A percentile compares a stretch with the other conserved stretches of the same genome.
phyloP scores from a whole-genome alignment of 305 asterid species.

The Solanum hybrid region DNA sequence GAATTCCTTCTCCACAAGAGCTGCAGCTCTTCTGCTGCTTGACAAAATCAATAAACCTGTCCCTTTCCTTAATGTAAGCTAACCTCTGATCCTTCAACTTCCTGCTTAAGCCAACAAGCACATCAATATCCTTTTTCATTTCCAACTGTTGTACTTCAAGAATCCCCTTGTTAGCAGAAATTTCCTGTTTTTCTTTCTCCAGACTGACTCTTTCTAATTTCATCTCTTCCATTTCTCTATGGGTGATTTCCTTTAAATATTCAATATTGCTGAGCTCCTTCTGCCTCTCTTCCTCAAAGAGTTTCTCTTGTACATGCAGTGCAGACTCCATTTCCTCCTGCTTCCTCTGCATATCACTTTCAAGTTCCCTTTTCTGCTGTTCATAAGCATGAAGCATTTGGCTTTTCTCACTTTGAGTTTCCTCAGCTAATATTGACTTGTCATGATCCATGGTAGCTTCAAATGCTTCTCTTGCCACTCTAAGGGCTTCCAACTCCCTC shows the following conservation, averaged over 20 bases:
- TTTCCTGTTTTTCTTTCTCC: slow-evolving; percentile 71
- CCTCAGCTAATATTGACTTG: slow-evolving; percentile 52
- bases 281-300: slow-evolving; percentile 59
- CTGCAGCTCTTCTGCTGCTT: slow-evolving; percentile 70
- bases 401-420: slow-evolving; percentile 41
- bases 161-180: slow-evolving; percentile 59
- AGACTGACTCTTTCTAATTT: slow-evolving; percentile 44
- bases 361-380: slow-evolving; percentile 62
- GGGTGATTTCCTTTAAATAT: slow-evolving; percentile 57
- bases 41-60: slow-evolving; percentile 57
- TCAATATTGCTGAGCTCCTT: slow-evolving; percentile 52
- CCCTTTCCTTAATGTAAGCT: slow-evolving; percentile 72
- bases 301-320: slow-evolving; percentile 45
- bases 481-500: slow-evolving; percentile 73
- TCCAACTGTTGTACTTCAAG: slow-evolving; percentile 67
- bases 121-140: slow-evolving; percentile 81
- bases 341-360: slow-evolving; percentile 45
- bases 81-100: slow-evolving; percentile 90
- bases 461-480: slow-evolving; percentile 64
- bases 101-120: slow-evolving; percentile 66
- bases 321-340: slow-evolving; percentile 69
- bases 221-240: slow-evolving; percentile 87
- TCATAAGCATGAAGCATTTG: slow-evolving; percentile 63
- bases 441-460: slow-evolving; percentile 80
- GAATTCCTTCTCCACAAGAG: slow-evolving; percentile 58